A percentile compares a stretch with the other conserved stretches of the same genome.
Evolutionary conservation across 129 eudicot species (phyloP).

Genomic region (Arctium lappa): DNA sequence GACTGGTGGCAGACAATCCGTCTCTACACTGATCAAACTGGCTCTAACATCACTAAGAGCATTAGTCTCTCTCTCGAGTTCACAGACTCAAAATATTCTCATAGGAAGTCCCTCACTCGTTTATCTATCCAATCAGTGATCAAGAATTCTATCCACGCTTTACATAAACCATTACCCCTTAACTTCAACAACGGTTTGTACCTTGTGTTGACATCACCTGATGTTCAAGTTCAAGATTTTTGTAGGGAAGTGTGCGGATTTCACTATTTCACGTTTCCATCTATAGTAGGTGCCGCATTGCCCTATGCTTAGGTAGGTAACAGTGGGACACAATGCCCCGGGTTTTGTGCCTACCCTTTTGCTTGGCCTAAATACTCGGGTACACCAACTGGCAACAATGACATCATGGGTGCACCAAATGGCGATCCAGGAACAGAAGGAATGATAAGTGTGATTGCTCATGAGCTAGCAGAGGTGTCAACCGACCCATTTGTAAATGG

Average conservation of each 20-base stretch:
- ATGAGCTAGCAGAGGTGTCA: slow-evolving; percentile 51
- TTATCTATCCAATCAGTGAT: slow-evolving; percentile 44
- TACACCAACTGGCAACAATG: slow-evolving; percentile 14
- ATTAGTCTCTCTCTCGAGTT: slow-evolving; percentile 36
- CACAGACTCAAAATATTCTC: slow-evolving; percentile 38
- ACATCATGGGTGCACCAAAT: slow-evolving; percentile 42
- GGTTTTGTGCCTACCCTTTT: slow-evolving; percentile 54
- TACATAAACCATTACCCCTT: slow-evolving; percentile 24
- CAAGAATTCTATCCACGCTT: slow-evolving; percentile 14
- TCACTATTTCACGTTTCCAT: slow-evolving; percentile 55
- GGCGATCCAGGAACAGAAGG: slow-evolving; percentile 52
- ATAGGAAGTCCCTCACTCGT: slow-evolving; percentile 26
- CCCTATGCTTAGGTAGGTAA: slow-evolving; percentile 61
- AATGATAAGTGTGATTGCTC: slow-evolving; percentile 59
- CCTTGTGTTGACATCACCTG: slow-evolving; percentile 39
- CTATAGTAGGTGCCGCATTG: slow-evolving; percentile 40
- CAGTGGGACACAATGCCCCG: slow-evolving; percentile 52
- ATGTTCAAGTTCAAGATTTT: slow-evolving; percentile 49
- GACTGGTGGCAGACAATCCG: slow-evolving; percentile 54
- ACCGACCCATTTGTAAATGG: slow-evolving; percentile 51
- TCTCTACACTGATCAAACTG: slow-evolving; percentile 49
- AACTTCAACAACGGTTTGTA: slow-evolving; percentile 38
- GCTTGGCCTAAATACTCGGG: slow-evolving; percentile 39
- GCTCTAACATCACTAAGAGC: slow-evolving; percentile 35
- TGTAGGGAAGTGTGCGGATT: slow-evolving; percentile 60